Conservation (phyloP, 352 stramenopile genomes). For the Phytophthora sojae region DNA sequence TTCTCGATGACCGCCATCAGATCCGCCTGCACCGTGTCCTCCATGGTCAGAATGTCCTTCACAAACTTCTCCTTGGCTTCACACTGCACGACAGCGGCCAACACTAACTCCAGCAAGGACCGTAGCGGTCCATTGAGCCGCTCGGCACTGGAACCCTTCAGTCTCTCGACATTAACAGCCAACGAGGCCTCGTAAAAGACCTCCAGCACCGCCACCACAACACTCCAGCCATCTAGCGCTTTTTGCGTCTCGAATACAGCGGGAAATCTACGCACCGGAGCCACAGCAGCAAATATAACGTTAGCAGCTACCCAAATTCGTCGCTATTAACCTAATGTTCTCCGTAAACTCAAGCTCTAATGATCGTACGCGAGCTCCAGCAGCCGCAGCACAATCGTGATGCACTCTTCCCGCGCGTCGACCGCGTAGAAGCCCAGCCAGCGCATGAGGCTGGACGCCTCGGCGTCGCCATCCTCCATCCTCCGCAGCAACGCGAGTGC, state of each 20-base stretch:
- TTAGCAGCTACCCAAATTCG: slow-evolving; percentile 5
- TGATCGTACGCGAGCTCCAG: slow-evolving; percentile 27
- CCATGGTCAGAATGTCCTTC: slow-evolving; percentile 71
- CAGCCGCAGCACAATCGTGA: slow-evolving; percentile 17
- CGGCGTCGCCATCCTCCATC: slow-evolving; percentile 6
- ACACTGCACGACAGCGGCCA: slow-evolving; percentile 66
- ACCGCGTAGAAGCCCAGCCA: slow-evolving; percentile 45
- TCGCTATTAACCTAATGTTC: not conserved
- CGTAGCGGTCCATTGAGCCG: slow-evolving; percentile 16
- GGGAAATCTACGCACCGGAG: slow-evolving; percentile 21
- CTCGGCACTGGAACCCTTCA: slow-evolving; percentile 16
- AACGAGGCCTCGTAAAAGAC: slow-evolving; percentile 58
- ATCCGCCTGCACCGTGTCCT: slow-evolving; percentile 63
- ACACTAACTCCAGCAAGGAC: slow-evolving; percentile 48
- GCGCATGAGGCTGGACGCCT: slow-evolving; percentile 40
- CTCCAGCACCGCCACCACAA: slow-evolving; percentile 41
- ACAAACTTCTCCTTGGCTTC: slow-evolving; percentile 64
- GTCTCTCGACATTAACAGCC: slow-evolving; percentile 29
- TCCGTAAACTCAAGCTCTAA: not conserved
- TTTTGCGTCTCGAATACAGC: not conserved
- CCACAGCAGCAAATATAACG: slow-evolving; percentile 25
- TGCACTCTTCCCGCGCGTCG: slow-evolving; percentile 2
- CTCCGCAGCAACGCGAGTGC: not conserved
- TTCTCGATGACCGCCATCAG: slow-evolving; percentile 76
- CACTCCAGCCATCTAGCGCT: not conserved